Evolutionary conservation across 2,329 filamentous ascomycete species (phyloP).

Genomic region (Trichophaea hybrida): DNA sequence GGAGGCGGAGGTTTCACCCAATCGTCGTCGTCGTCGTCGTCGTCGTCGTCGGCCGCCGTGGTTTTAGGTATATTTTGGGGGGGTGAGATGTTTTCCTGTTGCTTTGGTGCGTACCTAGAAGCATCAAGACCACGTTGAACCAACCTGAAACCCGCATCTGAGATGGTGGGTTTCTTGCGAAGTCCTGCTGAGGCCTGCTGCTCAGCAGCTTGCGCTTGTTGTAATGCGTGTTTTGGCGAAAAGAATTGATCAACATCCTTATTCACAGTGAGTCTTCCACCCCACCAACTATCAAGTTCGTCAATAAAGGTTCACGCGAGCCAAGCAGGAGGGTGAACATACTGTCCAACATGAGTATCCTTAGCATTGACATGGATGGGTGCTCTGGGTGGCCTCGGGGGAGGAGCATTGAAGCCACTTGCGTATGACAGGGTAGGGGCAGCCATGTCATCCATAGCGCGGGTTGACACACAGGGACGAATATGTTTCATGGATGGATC

Average conservation of each 20-base stretch:
- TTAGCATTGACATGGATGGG: not conserved
- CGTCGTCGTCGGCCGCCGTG: not conserved
- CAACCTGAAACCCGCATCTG: not conserved
- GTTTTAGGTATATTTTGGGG: too few species aligned
- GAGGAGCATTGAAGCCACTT: not conserved
- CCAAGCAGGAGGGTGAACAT: not conserved
- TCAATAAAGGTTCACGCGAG: not conserved
- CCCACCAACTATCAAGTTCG: not conserved
- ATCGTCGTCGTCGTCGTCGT: not conserved
- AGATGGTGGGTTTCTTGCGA: not conserved
- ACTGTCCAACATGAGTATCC: not conserved
- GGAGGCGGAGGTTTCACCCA: not conserved
- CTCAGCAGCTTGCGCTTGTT: not conserved
- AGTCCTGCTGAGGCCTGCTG: not conserved
- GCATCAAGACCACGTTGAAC: not conserved
- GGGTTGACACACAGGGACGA: not conserved
- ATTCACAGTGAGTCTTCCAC: not conserved
- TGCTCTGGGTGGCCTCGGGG: not conserved
- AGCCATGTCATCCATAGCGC: not conserved
- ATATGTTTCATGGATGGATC: not conserved
- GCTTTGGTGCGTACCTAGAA: not conserved
- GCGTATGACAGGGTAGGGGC: not conserved
- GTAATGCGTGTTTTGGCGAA: not conserved
- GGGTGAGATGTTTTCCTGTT: too few species aligned
- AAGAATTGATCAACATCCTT: not conserved